Conservation (phyloP, 1,284 basidiomycete species). For the Puccinia brachypodii region DNA sequence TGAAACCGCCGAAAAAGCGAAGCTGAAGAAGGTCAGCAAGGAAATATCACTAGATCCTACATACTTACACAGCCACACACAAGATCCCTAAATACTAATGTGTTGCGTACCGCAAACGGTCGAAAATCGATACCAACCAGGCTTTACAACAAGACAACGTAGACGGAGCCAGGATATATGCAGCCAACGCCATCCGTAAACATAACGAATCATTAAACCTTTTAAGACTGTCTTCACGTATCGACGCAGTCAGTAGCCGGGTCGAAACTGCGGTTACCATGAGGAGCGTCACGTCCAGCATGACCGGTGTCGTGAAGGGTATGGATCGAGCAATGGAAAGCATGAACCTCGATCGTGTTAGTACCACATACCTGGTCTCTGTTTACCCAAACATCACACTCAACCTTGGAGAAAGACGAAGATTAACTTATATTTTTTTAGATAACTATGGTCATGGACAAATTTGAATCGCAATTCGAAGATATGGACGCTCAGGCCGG, state of each 20-base stretch:
- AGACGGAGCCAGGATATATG: slow-evolving; percentile 98
- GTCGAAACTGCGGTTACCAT: slow-evolving; percentile 99
- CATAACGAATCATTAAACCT: slow-evolving; percentile 93
- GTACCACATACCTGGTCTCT: slow-evolving; percentile 55
- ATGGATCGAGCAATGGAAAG: slow-evolving; percentile 99
- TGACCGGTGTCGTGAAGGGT: slow-evolving; percentile 92
- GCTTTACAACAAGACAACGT: slow-evolving; percentile 94
- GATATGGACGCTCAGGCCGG: slow-evolving; percentile 98
- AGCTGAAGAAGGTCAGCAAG: slow-evolving; percentile 79
- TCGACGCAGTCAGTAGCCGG: slow-evolving; percentile 93
- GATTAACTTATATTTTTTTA: slow-evolving; percentile 56
- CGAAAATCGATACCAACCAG: slow-evolving; percentile 60
- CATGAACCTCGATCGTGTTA: slow-evolving; percentile 94
- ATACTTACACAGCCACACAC: no score
- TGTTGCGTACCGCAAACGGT: background rate
- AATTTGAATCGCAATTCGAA: slow-evolving; percentile 93
- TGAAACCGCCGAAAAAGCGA: slow-evolving; percentile 77
- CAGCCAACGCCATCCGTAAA: slow-evolving; percentile 96
- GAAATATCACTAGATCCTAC: no score
- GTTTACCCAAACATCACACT: background rate
- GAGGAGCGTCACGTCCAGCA: slow-evolving; percentile 86
- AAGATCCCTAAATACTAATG: no score
- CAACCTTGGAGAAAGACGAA: background rate
- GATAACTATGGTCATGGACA: slow-evolving; percentile 99
- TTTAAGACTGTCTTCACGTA: slow-evolving; percentile 78